These are phyloP conservation scores for Chalaropsis thielavioides DNA, from an alignment of 2,329 filamentous ascomycete genomes.

Conservation along the genomic window DNA sequence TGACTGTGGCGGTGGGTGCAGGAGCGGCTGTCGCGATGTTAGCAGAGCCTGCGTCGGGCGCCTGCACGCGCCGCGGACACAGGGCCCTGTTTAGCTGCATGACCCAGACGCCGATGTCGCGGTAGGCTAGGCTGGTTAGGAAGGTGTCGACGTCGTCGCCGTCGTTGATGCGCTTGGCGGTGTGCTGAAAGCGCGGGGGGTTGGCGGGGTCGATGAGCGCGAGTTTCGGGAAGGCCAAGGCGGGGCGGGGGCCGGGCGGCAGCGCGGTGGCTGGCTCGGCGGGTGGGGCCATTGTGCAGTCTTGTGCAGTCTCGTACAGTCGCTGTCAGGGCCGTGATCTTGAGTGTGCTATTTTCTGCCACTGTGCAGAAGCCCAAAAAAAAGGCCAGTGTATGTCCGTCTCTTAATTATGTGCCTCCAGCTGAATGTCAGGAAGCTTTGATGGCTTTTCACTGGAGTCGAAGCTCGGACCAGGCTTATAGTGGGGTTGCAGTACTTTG, in stretches of 20 bases:
- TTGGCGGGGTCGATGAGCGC: conserved; percentile 33
- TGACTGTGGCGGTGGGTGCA: neutral
- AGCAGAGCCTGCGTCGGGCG: neutral
- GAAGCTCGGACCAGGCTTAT: neutral
- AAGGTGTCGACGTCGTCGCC: conserved; percentile 69
- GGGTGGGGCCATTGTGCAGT: conserved; percentile 10
- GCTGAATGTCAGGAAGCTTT: neutral
- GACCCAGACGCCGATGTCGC: conserved; percentile 74
- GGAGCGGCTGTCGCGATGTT: neutral
- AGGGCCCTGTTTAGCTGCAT: conserved; percentile 81
- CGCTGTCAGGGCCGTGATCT: too few species aligned
- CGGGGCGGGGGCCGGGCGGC: neutral
- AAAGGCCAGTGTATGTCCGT: too few species aligned
- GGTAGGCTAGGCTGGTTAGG: conserved; percentile 66
- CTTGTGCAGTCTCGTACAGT: neutral
- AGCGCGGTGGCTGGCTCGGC: neutral
- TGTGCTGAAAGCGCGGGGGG: conserved; percentile 45
- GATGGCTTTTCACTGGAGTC: neutral
- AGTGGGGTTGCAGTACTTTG: neutral
- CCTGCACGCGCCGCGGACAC: conserved; percentile 47
- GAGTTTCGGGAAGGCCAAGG: conserved; percentile 24
- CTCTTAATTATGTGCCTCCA: too few species aligned
- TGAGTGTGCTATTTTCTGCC: too few species aligned
- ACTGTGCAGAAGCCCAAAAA: too few species aligned
- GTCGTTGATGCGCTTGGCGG: conserved; percentile 72